Conservation (phyloP, 352 stramenopile species). For the Pythium aquatile region DNA sequence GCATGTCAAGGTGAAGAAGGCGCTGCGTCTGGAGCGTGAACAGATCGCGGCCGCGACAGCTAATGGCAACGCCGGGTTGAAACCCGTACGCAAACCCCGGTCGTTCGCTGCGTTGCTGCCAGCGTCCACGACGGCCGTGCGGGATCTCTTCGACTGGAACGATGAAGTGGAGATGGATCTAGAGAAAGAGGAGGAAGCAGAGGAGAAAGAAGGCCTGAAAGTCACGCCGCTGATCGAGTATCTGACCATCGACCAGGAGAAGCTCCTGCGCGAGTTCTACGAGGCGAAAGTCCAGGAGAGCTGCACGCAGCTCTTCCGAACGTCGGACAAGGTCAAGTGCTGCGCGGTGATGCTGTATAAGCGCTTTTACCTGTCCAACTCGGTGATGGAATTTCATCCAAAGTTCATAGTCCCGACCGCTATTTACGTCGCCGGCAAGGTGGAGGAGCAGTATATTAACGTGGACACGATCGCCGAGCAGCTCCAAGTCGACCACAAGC, state of each 20-base stretch:
- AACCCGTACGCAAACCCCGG: constrained; percentile 54
- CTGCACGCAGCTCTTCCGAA: constrained; percentile 83
- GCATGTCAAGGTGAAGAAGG: constrained; percentile 58
- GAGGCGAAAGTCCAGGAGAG: constrained; percentile 82
- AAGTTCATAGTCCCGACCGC: constrained; percentile 82
- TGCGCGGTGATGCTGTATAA: constrained; percentile 86
- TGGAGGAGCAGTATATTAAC: constrained; percentile 90
- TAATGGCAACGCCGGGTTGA: constrained; percentile 28
- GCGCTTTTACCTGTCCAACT: constrained; percentile 89
- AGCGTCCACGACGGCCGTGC: constrained; percentile 51
- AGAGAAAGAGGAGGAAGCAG: constrained; percentile 37
- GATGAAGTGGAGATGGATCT: constrained; percentile 60
- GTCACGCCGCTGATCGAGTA: constrained; percentile 57
- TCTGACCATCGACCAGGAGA: constrained; percentile 61
- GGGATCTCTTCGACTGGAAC: constrained; percentile 74
- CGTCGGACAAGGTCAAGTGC: constrained; percentile 87
- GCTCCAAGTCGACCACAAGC: constrained; percentile 80
- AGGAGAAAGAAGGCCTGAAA: constrained; percentile 54
- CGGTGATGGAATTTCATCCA: constrained; percentile 87
- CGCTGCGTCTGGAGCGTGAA: constrained; percentile 65
- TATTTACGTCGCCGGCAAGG: constrained; percentile 88
- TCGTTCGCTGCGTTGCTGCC: constrained; percentile 81
- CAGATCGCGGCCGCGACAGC: constrained; percentile 26
- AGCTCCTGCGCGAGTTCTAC: constrained; percentile 67
- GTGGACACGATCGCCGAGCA: constrained; percentile 83